Evolutionary conservation across 805 yeast genomes (phyloP), one percentile per base, ranked within the genome.

Genomic region (Starmerella roubikii): DNA sequence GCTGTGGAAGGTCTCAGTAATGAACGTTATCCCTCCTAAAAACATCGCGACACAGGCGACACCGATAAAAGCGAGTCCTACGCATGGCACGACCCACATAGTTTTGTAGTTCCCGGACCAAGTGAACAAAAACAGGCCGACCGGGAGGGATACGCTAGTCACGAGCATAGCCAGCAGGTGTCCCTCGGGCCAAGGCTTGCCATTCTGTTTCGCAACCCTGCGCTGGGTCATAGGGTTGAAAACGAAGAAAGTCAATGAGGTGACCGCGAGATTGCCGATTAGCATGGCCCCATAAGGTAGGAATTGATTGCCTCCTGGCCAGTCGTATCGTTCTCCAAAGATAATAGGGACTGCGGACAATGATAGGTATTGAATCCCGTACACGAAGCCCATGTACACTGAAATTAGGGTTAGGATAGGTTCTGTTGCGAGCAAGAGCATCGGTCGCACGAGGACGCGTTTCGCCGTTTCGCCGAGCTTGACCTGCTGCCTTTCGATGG

Each of bases 51-150:
- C 56, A 45, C 73, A 65, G 8, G 78, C 78, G 45, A 61, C 53
- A 3, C 73, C 72, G 38, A 71, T 66, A 18, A 69, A 47, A 9
- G 64, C 62, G 15, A 74, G 65, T 5, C 75, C 78, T 33, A 74
- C 58, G 56, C 69, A 64, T 21, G 78, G 80, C 6, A 65, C 70
- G 13, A 67, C 56, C 75, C 74, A 71, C 54, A 77, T 94, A 28
- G 81, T 72, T 30, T 59, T 58, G 58, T 76, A 85, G 46, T 72
- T 69, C 54, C 94, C 94, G 10, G 88, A 65, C 94, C 94, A 85
- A 40, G 81, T 72, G 56, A 85, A 66, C 94, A 94, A 80, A 51
- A 84, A 67, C 44, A 84, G 62, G 38, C 94, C 94, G 38, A 72
- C 64, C 22, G 91, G 78, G 63, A 84, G 82, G 8, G 69, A 54